Evolutionary conservation across 768 basidiomycete species (phyloP).

Genomic region (Cystofilobasidium macerans): DNA sequence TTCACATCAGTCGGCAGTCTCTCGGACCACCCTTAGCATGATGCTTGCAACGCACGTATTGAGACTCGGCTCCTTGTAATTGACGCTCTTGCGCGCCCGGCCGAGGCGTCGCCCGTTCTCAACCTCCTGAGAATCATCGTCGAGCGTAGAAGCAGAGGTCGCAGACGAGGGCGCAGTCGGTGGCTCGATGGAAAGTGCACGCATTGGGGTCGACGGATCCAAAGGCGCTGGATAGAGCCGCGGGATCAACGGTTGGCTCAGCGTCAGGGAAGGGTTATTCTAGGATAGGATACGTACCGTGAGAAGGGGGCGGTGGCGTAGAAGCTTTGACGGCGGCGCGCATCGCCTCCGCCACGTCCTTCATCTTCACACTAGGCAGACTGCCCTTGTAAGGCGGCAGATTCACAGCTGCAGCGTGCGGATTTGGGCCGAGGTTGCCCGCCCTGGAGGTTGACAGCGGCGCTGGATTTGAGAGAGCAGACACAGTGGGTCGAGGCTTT

Average conservation of each 20-base stretch:
- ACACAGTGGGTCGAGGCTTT: too few species aligned
- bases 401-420: not conserved
- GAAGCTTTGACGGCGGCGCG: not conserved
- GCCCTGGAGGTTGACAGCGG: not conserved
- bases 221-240: not conserved
- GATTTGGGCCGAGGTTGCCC: not conserved
- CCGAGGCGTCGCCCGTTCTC: conserved; percentile 1
- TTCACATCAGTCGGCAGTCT: too few species aligned
- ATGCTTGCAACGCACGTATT: conserved; percentile 10
- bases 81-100: conserved; percentile 22
- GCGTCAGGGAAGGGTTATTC: too few species aligned
- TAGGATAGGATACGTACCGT: too few species aligned
- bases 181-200: not conserved
- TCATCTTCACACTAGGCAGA: conserved; percentile 14
- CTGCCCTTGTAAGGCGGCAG: not conserved
- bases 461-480: not conserved
- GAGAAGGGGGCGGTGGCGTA: not conserved
- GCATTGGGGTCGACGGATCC: not conserved
- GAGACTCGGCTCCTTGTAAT: conserved; percentile 24
- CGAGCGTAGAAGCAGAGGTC: not conserved
- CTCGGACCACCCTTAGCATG: not conserved
- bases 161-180: not conserved
- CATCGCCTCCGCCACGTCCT: conserved; percentile 15
- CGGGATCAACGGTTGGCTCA: not conserved
- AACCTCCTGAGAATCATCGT: conserved; percentile 10